Percentiles rank a stretch among this genome's conserved stretches.
phyloP scores from a whole-genome alignment of 345 rosid genomes.

The Anacardium occidentale region DNA sequence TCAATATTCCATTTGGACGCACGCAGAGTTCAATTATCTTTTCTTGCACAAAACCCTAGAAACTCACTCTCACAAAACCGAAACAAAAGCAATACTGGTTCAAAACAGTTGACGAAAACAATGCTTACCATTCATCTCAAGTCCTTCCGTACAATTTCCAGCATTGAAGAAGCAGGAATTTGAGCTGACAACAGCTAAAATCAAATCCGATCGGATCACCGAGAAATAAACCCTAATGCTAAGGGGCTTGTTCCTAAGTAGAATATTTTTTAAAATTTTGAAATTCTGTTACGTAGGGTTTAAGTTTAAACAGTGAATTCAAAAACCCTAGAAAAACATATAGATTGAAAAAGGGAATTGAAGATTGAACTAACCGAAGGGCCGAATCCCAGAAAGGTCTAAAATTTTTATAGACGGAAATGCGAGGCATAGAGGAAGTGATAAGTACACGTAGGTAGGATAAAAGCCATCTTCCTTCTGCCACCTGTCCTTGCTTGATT shows the following conservation, averaged over 20 bases:
- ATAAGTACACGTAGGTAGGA: background rate
- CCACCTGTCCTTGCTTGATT: background rate
- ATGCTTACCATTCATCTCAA: conserved; percentile 6
- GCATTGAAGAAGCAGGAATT: conserved; percentile 7
- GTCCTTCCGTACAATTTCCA: background rate
- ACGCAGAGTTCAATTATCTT: background rate
- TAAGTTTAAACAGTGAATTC: background rate
- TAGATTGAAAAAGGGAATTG: background rate
- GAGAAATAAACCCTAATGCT: background rate
- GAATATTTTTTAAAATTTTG: too few species aligned
- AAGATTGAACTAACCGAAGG: background rate
- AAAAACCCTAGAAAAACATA: conserved; percentile 1
- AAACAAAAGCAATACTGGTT: background rate
- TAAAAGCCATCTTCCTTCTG: background rate
- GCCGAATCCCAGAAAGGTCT: background rate
- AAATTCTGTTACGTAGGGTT: background rate
- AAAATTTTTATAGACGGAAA: background rate
- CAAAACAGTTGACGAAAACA: background rate
- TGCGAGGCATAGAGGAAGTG: background rate
- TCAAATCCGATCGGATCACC: background rate
- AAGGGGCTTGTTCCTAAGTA: background rate
- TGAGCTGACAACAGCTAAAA: background rate
- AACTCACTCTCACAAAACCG: background rate
- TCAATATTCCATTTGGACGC: background rate
- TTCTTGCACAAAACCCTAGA: conserved; percentile 11